A percentile compares a stretch with the other conserved stretches of the same genome.
These are phyloP conservation scores for Gossypium schwendimanii DNA, from an alignment of 441 rosid genomes.

Conservation along the genomic window DNA sequence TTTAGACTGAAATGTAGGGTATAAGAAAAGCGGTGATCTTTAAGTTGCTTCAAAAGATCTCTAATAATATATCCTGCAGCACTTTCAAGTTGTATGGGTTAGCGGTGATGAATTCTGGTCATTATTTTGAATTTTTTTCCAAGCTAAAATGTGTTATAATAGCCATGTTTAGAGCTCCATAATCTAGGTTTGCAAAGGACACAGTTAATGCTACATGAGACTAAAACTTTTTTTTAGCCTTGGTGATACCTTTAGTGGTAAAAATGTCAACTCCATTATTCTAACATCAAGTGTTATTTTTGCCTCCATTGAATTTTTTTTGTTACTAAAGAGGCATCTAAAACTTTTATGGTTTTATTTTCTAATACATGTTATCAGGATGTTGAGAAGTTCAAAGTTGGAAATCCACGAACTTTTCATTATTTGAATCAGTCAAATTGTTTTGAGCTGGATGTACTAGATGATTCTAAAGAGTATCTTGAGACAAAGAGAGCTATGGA, in stretches of 20 bases:
- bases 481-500: slow-evolving; percentile 89
- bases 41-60: not conserved
- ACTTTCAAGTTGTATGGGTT: not conserved
- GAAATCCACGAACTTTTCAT: slow-evolving; percentile 71
- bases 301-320: not conserved
- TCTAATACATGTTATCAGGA: slow-evolving; percentile 40
- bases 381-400: slow-evolving; percentile 65
- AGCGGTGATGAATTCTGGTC: not conserved
- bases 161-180: not conserved
- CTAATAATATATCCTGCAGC: not conserved
- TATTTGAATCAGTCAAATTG: slow-evolving; percentile 90
- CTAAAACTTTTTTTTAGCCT: not conserved
- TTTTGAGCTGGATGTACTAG: slow-evolving; percentile 56
- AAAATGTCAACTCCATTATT: not conserved
- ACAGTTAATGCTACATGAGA: not conserved
- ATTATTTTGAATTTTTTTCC: not conserved
- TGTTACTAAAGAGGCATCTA: not conserved
- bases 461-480: slow-evolving; percentile 72
- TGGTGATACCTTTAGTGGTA: not conserved
- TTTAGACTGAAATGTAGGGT: not conserved
- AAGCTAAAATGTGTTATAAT: not conserved
- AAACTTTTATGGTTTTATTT: not conserved
- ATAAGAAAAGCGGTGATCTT: not conserved
- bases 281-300: not conserved
- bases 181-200: not conserved